These are phyloP conservation scores for Scleroderma bovista DNA, from an alignment of 768 basidiomycete species.

Conservation along the genomic window DNA sequence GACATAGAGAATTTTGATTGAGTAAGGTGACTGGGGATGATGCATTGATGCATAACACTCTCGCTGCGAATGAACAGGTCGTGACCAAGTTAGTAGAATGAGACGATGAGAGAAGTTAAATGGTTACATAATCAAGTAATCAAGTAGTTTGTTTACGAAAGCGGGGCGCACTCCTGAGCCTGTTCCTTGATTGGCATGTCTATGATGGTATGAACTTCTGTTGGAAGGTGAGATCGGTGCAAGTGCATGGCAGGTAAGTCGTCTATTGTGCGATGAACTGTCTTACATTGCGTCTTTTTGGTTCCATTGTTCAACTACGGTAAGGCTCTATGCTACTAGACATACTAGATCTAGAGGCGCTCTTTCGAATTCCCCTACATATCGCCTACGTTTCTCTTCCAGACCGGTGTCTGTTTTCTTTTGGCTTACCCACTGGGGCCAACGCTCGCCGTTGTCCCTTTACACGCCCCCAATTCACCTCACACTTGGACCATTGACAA, in stretches of 20 bases:
- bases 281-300: no score
- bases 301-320: conserved; percentile 17
- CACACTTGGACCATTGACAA: conserved; percentile 6
- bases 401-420: neutral
- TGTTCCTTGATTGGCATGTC: no score
- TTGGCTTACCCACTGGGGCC: conserved; percentile 1
- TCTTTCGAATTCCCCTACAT: conserved; percentile 6
- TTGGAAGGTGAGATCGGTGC: neutral
- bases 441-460: conserved; percentile 21
- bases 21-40: no score
- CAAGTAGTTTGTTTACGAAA: no score
- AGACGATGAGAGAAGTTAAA: no score
- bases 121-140: no score
- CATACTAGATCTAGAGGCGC: conserved; percentile 13
- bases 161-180: no score
- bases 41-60: no score
- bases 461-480: neutral
- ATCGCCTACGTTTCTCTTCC: conserved; percentile 8
- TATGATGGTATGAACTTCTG: neutral
- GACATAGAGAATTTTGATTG: no score
- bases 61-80: no score
- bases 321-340: no score
- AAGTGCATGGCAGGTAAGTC: neutral
- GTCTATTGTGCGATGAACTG: neutral
- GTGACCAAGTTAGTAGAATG: no score